Base-by-base conservation (phyloP, 78 protist species). In the Dictyostelium capitatum region DNA sequence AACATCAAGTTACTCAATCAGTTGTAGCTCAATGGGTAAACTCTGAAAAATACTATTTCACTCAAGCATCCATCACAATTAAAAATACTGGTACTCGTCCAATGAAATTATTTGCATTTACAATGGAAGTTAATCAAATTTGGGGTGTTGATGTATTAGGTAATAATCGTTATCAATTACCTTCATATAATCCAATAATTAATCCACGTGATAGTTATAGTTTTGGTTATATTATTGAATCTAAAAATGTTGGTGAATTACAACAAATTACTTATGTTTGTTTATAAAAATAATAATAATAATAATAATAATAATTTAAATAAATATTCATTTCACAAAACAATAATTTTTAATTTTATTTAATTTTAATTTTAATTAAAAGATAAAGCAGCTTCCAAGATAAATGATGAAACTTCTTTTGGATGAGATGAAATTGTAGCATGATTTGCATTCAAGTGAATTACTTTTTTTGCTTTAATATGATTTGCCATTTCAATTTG, bases 1-100 rank as follows among this genome's bases (percentile, higher is more conserved):
- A 37, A 17, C 20, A 37, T 28, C 43, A 37, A 37, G 48, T 69
- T 69, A n/a, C 11, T 37, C 78, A 69, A 69, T 32, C 46, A 30
- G 37, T 69, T 69, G 20, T 69, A 37, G 15, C 54, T 30, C 41
- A 69, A 69, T 69, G 78, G 78, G 32, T 67, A 3, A 56, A 75
- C 28, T 6, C 25, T 8, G 79, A 62, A 59, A 53, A 20, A 6
- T 30, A 51, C 15, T 70, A 69, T 54, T 57, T 20, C 28, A 23
- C 8, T 30, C 75, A 57, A 46, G 30, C 79, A 6, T 15, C 48
- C 15, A 80, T 59, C 2, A 85, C 70, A 6, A 47, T 75, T 47
- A 20, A 25, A 23, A 85, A 85, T 28, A 75, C 83, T 28, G 92
- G 92, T 47, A 59, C 82, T 14, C 57, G 59, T 54, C 72, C 83